Evolutionary conservation across 2,329 filamentous ascomycete genomes (phyloP), one percentile per base, ranked within the genome.

Genomic region (Fusarium sp.): DNA sequence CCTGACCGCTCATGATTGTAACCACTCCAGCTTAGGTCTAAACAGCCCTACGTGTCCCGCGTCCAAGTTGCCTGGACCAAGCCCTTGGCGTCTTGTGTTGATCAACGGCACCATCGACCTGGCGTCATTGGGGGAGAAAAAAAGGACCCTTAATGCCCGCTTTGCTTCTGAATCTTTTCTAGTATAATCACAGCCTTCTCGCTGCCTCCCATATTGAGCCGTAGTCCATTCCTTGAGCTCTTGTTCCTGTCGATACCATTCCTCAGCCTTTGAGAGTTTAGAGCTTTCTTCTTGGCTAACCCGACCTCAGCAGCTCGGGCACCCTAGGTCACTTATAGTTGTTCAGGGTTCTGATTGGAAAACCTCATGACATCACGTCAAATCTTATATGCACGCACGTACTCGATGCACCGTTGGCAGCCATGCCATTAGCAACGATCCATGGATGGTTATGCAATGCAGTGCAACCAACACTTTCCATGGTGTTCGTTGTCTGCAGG

Each of bases 161-260:
- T 39, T 41, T 54, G 49, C 60, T 63, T 64, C 61, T 64, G 55
- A 42, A 47, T 61, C 41, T 27, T 57, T 56, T 63, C 61, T 64
- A 59, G 49, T 27, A 55, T 38, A 31, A 41, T 39, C 17, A 44
- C 43, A 29, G 33, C 46, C 60, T 50, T 59, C 45, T 36, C 43
- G 33, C 37, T 43, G 38, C 48, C 54, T 61, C 44, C 56, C 21
- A 45, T 25, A 51, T 55, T 45, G 36, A 63, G 42, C 49, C 14
- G 39, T 61, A 53, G 49, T 6, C 41, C 42, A 51, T 49, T 41
- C 29, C 25, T 63, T 37, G 38, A 31, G 36, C 23, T 49, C 48
- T 56, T 31, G 57, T 49, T 23, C 45, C 46, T 61, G 56, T 60
- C 61, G 59, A 63, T 63, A 41, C 36, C 49, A 63, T 63, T 64